Base-by-base conservation (phyloP, 2,329 filamentous ascomycete species). In the Pseudonectria foliicola region DNA sequence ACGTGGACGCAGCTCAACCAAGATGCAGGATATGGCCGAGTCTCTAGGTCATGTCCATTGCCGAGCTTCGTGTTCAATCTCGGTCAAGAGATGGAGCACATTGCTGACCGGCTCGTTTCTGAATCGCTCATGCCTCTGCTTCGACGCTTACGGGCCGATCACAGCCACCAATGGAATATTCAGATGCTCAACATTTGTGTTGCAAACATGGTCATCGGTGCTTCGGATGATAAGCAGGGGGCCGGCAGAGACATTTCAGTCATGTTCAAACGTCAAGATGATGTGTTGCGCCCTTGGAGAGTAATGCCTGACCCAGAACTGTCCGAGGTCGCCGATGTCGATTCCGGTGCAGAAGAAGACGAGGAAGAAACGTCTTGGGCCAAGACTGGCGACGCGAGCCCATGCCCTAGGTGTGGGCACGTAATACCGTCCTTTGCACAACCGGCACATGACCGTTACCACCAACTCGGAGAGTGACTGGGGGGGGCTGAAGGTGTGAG, bases 181-280 rank as follows among this genome's bases (percentile, higher is more conserved):
- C 85, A 83, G 44, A 64, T 96, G 33, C 68, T 96, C 39, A 96
- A 95, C 45, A 66, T 96, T 14, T 89, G 86, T 29, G 88, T 85
- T 7, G 83, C 85, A 11, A 94, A 95, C 54, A 90, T 96, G 80
- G 71, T 71, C 2, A 66, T 72, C 27, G 67, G 65, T 12, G 76
- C 73, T 4, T 65, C 64, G 11, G 67, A 72, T 25, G 57, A 60
- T 26, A 62, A 68, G 38, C 61, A 64, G 8, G 73, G 71, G 21
- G 67, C 63, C n/a, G 85, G 85, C 1, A 71, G 83, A 44, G 80
- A 95, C 51, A 95, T 95, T 46, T 73, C 73, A 1, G 74, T 68
- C 51, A 93, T 95, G 87, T 93, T 95, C 56, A 77, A 68, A 50
- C 71, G 69, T 35, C 87, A 93, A 54, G 80, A 85, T 32, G 71